Conservation (phyloP, 768 basidiomycete genomes). For the Mycena vulgaris region DNA sequence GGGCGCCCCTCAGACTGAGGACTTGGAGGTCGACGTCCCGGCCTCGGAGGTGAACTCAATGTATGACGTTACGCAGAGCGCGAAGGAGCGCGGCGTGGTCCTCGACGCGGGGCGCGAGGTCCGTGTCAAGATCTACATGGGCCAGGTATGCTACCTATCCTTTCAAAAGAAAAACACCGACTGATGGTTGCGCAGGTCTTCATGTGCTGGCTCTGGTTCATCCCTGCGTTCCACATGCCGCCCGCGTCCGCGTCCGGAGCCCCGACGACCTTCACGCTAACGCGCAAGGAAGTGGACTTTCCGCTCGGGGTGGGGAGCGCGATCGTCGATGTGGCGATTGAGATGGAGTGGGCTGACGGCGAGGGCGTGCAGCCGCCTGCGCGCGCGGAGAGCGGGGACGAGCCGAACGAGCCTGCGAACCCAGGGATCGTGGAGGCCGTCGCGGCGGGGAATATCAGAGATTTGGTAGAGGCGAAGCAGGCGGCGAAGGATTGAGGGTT, state of each 20-base stretch:
- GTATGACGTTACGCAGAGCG: slow-evolving; percentile 54
- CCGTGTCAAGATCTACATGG: slow-evolving; percentile 80
- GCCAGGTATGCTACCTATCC: slow-evolving; percentile 63
- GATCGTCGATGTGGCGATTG: slow-evolving; percentile 78
- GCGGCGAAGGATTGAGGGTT: slow-evolving; percentile 45
- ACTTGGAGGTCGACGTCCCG: slow-evolving; percentile 49
- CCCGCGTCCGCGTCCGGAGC: slow-evolving; percentile 48
- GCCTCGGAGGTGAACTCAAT: slow-evolving; percentile 62
- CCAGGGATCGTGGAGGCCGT: slow-evolving; percentile 51
- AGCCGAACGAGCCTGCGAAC: slow-evolving; percentile 46
- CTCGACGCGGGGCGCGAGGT: slow-evolving; percentile 80
- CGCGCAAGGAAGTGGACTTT: slow-evolving; percentile 82
- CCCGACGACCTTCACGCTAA: slow-evolving; percentile 59
- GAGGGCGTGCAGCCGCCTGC: slow-evolving; percentile 47
- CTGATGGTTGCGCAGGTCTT: slow-evolving; percentile 63
- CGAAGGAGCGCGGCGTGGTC: slow-evolving; percentile 61
- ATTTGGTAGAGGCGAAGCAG: slow-evolving; percentile 52
- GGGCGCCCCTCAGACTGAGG: slow-evolving; percentile 30
- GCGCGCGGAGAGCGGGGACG: slow-evolving; percentile 43
- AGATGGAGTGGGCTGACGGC: slow-evolving; percentile 63
- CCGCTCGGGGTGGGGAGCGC: slow-evolving; percentile 79
- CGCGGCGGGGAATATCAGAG: slow-evolving; percentile 39
- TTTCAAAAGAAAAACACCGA: too few species aligned
- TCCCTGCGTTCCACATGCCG: slow-evolving; percentile 87
- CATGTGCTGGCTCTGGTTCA: slow-evolving; percentile 91